phyloP scores from a whole-genome alignment of 164 flowering plant genomes.

The Liquidambar formosana region DNA sequence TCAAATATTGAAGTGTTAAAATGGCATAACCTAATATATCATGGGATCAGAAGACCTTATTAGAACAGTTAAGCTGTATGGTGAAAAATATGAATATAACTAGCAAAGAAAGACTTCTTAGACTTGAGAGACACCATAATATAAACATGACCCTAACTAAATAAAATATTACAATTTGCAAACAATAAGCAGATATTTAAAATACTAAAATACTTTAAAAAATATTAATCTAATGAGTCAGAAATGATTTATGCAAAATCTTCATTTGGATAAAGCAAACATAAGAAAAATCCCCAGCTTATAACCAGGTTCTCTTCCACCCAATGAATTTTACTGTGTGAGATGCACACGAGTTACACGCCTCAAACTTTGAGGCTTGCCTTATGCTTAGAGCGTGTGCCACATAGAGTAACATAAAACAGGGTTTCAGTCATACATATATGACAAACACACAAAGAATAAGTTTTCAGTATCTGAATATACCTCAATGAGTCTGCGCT shows the following conservation, averaged over 20 bases:
- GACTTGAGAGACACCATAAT: background rate
- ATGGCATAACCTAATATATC: background rate
- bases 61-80: background rate
- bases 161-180: too few relatives aligned
- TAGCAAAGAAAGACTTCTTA: background rate
- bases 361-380: background rate
- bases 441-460: background rate
- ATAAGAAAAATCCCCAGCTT: too few relatives aligned
- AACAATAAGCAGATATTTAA: too few relatives aligned
- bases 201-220: too few relatives aligned
- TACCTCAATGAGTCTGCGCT: conserved; percentile 74
- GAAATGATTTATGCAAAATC: too few relatives aligned
- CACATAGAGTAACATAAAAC: background rate
- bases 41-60: background rate
- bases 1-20: conserved; percentile 9
- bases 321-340: too few relatives aligned
- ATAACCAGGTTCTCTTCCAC: too few relatives aligned
- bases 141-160: background rate
- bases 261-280: too few relatives aligned
- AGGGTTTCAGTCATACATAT: background rate
- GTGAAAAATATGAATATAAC: background rate
- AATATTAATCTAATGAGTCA: too few relatives aligned
- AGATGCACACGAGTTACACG: too few relatives aligned
- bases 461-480: background rate
- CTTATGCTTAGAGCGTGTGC: background rate